Base-by-base conservation (phyloP, 176 grass and related monocot species). In the Paspalum vaginatum region DNA sequence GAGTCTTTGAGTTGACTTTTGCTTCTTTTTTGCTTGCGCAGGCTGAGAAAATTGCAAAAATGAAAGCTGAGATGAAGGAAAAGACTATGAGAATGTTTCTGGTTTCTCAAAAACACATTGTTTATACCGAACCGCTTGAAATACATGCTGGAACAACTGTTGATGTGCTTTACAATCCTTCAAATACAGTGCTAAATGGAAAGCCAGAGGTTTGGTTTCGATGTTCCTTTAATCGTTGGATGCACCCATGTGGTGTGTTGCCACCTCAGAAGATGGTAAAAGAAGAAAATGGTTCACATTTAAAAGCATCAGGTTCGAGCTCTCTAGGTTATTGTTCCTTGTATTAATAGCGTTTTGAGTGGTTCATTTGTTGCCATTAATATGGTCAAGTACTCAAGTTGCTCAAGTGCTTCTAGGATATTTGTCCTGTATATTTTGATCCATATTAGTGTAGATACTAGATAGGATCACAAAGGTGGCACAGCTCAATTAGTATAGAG, bases 141-240 rank as follows among this genome's bases (percentile, higher is more conserved):
- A 64, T 94, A 80, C 72, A 9, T 70, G 95, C 92, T 67, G 95
- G 95, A 90, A 80, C 83, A 17, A 83, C 74, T 46, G 85, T 98
- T 61, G 74, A 85, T 72, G 86, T 98, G 65, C 80, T 94, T 5
- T 98, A 98, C 67, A 94, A 94, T 86, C 95, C 92, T 78, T 92
- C 68, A 11, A 94, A 87, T 70, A 98, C 95, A 17, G 80, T 94
- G 52, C 76, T 98, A 49, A 92, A 64, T 67, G 95, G 89, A 77
- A 98, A 92, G 74, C 76, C 82, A 17, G 89, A 98, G 69, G 85
- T 92, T 85, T 98, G 95, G 95, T 85, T 98, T 77, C 84, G 85
- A 46, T 91, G 87, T 70, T 94, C 91, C 9, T 98, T 98, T 77
- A 98, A 98, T 70, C 89, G 92, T 45, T 98, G 95, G 95, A 98